phyloP scores from a whole-genome alignment of 2,329 filamentous ascomycete species.

The Penicillium verrucosum region DNA sequence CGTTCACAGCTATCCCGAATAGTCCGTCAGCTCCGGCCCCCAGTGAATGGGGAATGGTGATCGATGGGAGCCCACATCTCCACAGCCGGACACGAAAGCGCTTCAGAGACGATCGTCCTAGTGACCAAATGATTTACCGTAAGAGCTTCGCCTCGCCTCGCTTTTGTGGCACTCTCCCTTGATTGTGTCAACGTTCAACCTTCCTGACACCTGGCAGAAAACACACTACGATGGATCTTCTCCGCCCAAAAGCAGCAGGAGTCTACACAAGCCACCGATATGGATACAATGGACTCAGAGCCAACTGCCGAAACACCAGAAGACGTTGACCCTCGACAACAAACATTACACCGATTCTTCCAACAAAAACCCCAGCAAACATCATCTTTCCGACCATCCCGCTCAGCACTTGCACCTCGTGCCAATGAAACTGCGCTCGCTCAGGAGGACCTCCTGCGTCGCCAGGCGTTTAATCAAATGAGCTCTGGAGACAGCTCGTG shows the following conservation, averaged over 20 bases:
- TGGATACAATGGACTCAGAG: conserved; percentile 27
- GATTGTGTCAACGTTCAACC: background rate
- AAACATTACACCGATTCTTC: conserved; percentile 42
- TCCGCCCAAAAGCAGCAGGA: conserved; percentile 38
- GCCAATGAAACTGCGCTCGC: conserved; percentile 20
- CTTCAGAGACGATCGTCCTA: conserved; percentile 56
- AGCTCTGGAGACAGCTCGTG: conserved; percentile 16
- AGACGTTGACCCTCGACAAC: conserved; percentile 38
- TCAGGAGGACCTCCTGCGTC: conserved; percentile 20
- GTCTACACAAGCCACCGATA: conserved; percentile 13
- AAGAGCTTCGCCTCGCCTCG: conserved; percentile 16
- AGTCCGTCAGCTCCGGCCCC: conserved; percentile 13
- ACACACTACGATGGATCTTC: conserved; percentile 43
- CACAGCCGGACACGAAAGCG: conserved; percentile 59
- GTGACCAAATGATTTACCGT: conserved; percentile 57
- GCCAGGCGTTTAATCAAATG: conserved; percentile 17
- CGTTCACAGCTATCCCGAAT: conserved; percentile 46
- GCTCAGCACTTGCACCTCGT: conserved; percentile 22
- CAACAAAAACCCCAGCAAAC: conserved; percentile 24
- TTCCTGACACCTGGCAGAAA: conserved; percentile 33
- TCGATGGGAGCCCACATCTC: conserved; percentile 44
- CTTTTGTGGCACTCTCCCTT: background rate
- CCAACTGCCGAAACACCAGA: conserved; percentile 24
- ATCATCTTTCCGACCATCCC: conserved; percentile 18
- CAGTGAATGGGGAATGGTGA: conserved; percentile 25